These are phyloP conservation scores for Pyrus betulifolia DNA, from an alignment of 306 rosid species.

Conservation along the genomic window DNA sequence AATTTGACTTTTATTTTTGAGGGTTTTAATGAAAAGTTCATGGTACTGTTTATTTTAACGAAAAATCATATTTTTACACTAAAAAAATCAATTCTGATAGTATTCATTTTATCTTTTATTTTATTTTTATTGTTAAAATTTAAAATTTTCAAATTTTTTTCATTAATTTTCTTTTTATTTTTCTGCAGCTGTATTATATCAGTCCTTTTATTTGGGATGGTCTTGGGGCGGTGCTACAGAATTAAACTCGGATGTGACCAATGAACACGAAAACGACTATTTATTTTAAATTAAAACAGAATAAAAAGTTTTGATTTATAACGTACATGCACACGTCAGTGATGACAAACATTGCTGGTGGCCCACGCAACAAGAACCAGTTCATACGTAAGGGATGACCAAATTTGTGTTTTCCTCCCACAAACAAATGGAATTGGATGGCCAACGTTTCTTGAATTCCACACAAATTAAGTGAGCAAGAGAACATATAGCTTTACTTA, in stretches of 20 bases:
- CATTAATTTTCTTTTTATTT: background rate
- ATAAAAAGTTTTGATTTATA: background rate
- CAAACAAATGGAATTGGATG: background rate
- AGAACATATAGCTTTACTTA: too few relatives aligned
- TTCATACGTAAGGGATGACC: conserved; percentile 16
- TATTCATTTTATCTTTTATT: too few relatives aligned
- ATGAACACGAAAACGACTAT: too few relatives aligned
- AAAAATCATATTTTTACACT: too few relatives aligned
- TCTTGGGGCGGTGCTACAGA: too few relatives aligned
- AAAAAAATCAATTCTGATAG: too few relatives aligned
- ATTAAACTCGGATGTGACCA: background rate
- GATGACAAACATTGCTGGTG: background rate
- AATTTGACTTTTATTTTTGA: background rate
- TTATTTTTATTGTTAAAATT: too few relatives aligned
- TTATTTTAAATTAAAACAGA: background rate
- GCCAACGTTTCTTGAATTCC: background rate
- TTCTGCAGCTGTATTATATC: background rate
- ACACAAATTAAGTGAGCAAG: background rate
- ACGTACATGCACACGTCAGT: background rate
- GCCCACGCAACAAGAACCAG: background rate
- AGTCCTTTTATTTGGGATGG: background rate
- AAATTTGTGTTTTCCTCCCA: background rate
- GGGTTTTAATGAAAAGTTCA: too few relatives aligned
- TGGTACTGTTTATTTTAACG: too few relatives aligned
- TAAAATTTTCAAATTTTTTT: too few relatives aligned